Base-by-base conservation (phyloP, 345 rosid species). In the Eucalyptus curtisii region DNA sequence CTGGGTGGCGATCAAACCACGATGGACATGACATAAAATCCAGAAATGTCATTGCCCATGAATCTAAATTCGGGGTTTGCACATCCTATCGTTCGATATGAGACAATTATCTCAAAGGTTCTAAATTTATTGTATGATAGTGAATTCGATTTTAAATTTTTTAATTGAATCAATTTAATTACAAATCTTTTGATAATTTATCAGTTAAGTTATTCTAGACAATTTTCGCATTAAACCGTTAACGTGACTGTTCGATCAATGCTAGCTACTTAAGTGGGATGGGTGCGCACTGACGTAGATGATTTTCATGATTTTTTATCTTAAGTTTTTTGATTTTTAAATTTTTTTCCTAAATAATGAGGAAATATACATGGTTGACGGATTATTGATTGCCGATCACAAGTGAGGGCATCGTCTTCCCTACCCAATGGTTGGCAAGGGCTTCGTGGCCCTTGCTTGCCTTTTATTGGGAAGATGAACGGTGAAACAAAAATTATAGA, bases 191-290 rank as follows among this genome's bases (percentile, higher is more conserved):
- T 31, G 20, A 15, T 1, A 8, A 66, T 66, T 66, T 66, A 15
- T 1, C 1, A n/a, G 31, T 66, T 8, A 15, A 66, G 9, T 66
- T 8, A 7, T 31, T 15, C 1, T 4, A 3, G 3, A 2, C 0
- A n/a, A 64, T 64, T 64, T 13, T n/a, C 0, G 2, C 2, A 4
- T 13, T 1, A 64, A n/a, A 64, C 5, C 0, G 3, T 0, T 7
- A 6, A 64, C 3, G 0, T n/a, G 40, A n/a, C 0, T 2, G 1
- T 30, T 16, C 2, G 3, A 1, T 64, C 0, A 14, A 2, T 16
- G 5, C 0, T n/a, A 1, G 0, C 11, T 10, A n/a, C 19, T 10
- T 14, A 14, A 4, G 5, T 7, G 2, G 2, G 9, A 64, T 0
- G 5, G 10, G 25, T 52, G 25, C 2, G 4, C 22, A 15, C 1